Evolutionary conservation across 1,284 basidiomycete species (phyloP).

Genomic region (Tetrapyrgos nigripes): DNA sequence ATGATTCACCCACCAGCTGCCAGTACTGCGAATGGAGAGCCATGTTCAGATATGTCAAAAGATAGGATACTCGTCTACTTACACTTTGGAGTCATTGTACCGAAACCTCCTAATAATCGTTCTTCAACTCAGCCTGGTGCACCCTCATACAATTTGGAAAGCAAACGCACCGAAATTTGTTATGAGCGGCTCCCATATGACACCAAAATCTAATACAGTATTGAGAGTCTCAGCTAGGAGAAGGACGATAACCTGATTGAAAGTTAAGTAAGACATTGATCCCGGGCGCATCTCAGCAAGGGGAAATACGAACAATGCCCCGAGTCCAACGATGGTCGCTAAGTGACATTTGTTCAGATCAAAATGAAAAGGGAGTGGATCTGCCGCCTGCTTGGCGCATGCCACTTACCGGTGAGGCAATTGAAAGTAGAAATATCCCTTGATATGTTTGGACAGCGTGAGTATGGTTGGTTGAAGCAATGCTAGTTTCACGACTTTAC

Average conservation of each 20-base stretch:
- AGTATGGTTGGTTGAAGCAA: neutral
- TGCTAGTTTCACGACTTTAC: neutral
- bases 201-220: constrained; percentile 12
- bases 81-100: neutral
- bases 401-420: neutral
- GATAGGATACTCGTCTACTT: neutral
- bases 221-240: constrained; percentile 17
- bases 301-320: neutral
- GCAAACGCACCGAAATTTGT: neutral
- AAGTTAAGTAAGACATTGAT: neutral
- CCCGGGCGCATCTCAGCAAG: neutral
- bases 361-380: neutral
- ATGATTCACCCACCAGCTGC: neutral
- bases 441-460: neutral
- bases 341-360: neutral
- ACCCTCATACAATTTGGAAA: neutral
- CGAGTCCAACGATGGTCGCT: neutral
- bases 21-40: neutral
- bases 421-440: constrained; percentile 1
- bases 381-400: no score
- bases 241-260: constrained; percentile 11
- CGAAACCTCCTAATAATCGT: neutral
- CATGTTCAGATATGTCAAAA: neutral
- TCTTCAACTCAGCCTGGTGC: neutral
- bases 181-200: constrained; percentile 20